Conservation (phyloP, 2,329 filamentous ascomycete genomes). For the Periconia sp. region DNA sequence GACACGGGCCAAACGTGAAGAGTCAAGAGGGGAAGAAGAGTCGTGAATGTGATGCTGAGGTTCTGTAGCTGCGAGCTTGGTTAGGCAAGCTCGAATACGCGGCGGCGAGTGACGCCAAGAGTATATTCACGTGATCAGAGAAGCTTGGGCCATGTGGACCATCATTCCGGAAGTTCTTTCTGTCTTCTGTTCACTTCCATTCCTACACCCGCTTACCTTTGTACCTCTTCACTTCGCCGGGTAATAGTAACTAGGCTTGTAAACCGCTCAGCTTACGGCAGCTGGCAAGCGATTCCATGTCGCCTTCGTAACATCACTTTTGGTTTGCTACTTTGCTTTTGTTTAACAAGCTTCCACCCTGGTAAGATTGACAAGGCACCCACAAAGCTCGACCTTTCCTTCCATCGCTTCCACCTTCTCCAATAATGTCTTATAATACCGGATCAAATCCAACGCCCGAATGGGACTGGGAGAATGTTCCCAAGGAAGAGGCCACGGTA, state of each 20-base stretch:
- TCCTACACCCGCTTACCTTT: constrained; percentile 12
- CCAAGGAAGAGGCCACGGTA: constrained; percentile 29
- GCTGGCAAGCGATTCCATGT: constrained; percentile 9
- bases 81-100: constrained; percentile 26
- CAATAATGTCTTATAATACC: constrained; percentile 46
- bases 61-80: constrained; percentile 29
- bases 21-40: background rate
- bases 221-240: too few relatives aligned
- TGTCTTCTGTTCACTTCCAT: constrained; percentile 15
- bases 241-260: constrained; percentile 1
- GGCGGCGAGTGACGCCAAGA: constrained; percentile 13
- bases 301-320: constrained; percentile 16
- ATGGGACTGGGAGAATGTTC: constrained; percentile 52
- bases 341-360: constrained; percentile 18
- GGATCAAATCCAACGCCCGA: constrained; percentile 43
- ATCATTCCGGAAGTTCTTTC: constrained; percentile 7
- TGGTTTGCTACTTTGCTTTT: background rate
- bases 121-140: constrained; percentile 11
- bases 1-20: constrained; percentile 1
- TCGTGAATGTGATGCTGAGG: constrained; percentile 9
- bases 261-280: background rate
- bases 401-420: background rate
- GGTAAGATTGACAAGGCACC: constrained; percentile 24
- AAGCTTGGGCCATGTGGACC: constrained; percentile 14
- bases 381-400: background rate